phyloP scores from a whole-genome alignment of 768 basidiomycete species.

The Suillus brevipes region DNA sequence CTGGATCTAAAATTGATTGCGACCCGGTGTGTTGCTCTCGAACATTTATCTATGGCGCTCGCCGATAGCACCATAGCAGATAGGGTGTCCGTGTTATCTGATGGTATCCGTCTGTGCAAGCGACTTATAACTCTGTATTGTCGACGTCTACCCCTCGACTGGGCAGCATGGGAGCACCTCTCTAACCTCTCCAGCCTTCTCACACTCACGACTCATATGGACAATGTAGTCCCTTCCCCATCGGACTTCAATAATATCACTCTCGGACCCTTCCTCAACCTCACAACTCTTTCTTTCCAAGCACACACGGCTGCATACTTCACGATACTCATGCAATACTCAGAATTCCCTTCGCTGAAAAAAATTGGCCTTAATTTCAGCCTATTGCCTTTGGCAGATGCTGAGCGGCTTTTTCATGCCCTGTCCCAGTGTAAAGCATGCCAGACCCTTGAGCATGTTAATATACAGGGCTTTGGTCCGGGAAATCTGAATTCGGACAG shows the following conservation, averaged over 20 bases:
- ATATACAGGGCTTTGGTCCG: background rate
- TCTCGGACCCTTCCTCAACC: background rate
- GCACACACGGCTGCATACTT: background rate
- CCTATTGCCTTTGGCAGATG: background rate
- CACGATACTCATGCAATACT: background rate
- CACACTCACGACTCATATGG: background rate
- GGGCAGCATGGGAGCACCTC: background rate
- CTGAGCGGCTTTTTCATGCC: background rate
- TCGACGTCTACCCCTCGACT: background rate
- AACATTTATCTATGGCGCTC: background rate
- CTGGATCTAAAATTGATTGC: background rate
- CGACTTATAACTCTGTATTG: background rate
- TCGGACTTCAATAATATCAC: background rate
- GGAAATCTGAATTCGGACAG: background rate
- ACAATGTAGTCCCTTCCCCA: too few species aligned
- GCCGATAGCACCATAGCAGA: background rate
- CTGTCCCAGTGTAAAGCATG: background rate
- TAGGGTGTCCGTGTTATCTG: background rate
- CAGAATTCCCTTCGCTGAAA: background rate
- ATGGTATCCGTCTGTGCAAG: background rate
- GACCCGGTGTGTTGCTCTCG: background rate
- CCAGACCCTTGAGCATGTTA: background rate
- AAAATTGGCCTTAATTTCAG: accelerated
- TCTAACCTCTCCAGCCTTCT: background rate
- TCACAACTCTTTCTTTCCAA: background rate